Conservation (phyloP, 192 early-diverging fungal genomes). For the Kickxella alabastrina region DNA sequence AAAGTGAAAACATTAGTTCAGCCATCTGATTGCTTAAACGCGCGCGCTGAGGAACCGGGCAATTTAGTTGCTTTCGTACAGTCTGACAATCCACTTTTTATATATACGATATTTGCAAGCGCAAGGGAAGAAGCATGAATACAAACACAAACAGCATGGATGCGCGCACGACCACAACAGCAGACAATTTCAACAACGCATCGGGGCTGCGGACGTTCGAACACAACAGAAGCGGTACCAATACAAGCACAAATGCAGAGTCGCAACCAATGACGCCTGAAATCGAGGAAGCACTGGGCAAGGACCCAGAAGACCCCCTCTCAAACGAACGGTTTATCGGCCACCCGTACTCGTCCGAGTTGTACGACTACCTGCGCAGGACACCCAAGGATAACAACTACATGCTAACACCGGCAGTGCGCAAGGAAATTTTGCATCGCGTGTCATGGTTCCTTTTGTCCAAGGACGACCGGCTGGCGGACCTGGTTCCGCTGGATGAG, state of each 20-base stretch:
- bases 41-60: no score
- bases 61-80: no score
- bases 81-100: no score
- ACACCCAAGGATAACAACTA: constrained; percentile 42
- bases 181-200: no score
- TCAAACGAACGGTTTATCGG: constrained; percentile 47
- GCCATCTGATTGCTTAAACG: no score
- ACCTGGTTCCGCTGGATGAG: constrained; percentile 52
- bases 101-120: no score
- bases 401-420: constrained; percentile 45
- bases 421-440: constrained; percentile 42
- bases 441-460: constrained; percentile 50
- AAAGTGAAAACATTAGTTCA: no score
- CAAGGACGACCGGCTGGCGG: constrained; percentile 51
- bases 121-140: no score
- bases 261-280: constrained; percentile 22
- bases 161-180: no score
- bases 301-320: constrained; percentile 19
- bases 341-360: constrained; percentile 37
- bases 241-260: constrained; percentile 1
- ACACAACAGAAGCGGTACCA: no score
- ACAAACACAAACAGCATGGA: no score
- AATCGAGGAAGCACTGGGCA: constrained; percentile 42
- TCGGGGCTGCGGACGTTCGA: no score
- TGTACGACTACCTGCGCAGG: constrained; percentile 38